A percentile compares a stretch with the other conserved stretches of the same genome.
These are phyloP conservation scores for Quambalaria eucalypti DNA, from an alignment of 1,284 basidiomycete species.

Conservation along the genomic window DNA sequence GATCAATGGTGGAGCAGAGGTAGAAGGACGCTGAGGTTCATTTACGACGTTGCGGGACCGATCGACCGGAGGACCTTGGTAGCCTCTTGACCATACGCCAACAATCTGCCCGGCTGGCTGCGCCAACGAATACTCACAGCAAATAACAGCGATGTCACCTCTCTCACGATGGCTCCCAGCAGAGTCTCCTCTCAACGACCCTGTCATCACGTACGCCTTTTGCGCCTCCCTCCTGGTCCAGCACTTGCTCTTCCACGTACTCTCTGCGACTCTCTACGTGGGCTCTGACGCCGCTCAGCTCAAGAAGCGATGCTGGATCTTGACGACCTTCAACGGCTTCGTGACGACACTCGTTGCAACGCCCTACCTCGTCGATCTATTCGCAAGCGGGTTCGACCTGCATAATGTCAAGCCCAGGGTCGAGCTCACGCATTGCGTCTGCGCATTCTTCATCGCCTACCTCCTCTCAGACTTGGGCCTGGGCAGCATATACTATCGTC, in stretches of 20 bases:
- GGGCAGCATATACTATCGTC: constrained; percentile 41
- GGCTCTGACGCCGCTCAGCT: constrained; percentile 27
- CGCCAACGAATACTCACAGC: too few relatives aligned
- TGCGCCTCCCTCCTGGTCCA: constrained; percentile 27
- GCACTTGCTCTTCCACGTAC: constrained; percentile 30
- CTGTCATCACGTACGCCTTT: background rate
- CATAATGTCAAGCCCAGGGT: constrained; percentile 20
- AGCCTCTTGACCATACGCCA: too few relatives aligned
- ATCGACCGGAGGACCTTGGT: too few relatives aligned
- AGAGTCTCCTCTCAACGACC: background rate
- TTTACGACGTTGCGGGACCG: too few relatives aligned
- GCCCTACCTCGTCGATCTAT: constrained; percentile 35
- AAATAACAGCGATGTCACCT: background rate
- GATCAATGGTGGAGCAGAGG: too few relatives aligned
- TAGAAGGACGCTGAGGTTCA: too few relatives aligned
- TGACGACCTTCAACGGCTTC: constrained; percentile 39
- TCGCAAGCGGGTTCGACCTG: constrained; percentile 30
- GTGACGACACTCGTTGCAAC: constrained; percentile 33
- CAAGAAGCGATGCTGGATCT: constrained; percentile 44
- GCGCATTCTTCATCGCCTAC: constrained; percentile 41
- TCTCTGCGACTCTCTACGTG: constrained; percentile 23
- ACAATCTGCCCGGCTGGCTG: too few relatives aligned
- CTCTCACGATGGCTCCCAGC: background rate
- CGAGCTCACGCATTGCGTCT: constrained; percentile 27
- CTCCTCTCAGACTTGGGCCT: constrained; percentile 35